These are phyloP conservation scores for Quercus wislizeni DNA, from an alignment of 306 rosid genomes.

Conservation along the genomic window DNA sequence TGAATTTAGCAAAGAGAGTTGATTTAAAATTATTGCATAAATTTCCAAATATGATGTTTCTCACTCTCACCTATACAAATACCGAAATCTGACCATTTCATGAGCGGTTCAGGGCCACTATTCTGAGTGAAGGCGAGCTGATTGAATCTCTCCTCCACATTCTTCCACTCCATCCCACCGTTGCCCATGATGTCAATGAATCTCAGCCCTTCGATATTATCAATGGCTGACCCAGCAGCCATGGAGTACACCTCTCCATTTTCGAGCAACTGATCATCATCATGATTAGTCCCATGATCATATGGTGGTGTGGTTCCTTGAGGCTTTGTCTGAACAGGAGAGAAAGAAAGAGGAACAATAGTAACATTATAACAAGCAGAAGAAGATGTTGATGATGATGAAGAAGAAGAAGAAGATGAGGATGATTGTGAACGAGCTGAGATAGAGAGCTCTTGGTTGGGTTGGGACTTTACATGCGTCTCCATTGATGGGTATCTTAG, in stretches of 20 bases:
- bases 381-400: slow-evolving; percentile 10
- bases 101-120: slow-evolving; percentile 44
- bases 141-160: slow-evolving; percentile 57
- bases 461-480: slow-evolving; percentile 19
- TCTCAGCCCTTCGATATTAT: slow-evolving; percentile 16
- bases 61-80: slow-evolving; percentile 69
- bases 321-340: slow-evolving; percentile 33
- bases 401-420: slow-evolving; percentile 29
- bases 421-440: slow-evolving; percentile 31
- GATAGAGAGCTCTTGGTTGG: slow-evolving; percentile 26
- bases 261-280: slow-evolving; percentile 12
- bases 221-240: not conserved
- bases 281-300: not conserved
- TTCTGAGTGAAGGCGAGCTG: slow-evolving; percentile 31
- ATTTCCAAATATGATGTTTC: too few relatives aligned
- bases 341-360: slow-evolving; percentile 7
- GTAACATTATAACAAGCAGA: slow-evolving; percentile 31
- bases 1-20: too few relatives aligned
- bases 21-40: too few relatives aligned
- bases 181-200: slow-evolving; percentile 33
- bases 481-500: slow-evolving; percentile 45
- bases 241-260: slow-evolving; percentile 23
- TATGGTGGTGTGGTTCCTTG: slow-evolving; percentile 1
- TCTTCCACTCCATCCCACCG: slow-evolving; percentile 57
- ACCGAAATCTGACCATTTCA: slow-evolving; percentile 58